Base-by-base conservation (phyloP, 805 yeast species). In the Starmerella kuoi region DNA sequence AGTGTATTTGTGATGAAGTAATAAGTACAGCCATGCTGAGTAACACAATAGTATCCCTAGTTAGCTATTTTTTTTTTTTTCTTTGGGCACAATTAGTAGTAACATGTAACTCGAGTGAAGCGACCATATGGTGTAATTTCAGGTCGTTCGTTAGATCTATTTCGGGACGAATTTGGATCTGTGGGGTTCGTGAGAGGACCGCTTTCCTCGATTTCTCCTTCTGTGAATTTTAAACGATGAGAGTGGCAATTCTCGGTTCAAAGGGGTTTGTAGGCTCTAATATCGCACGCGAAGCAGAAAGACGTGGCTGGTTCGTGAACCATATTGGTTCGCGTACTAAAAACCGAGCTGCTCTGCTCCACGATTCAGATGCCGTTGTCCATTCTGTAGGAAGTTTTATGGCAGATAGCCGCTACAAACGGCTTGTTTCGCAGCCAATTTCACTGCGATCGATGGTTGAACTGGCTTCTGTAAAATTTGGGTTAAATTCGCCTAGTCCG, bases 321-420 rank as follows among this genome's bases (percentile, higher is more conserved):
- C 73, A 93, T 0, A 61, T 83, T n/a, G 73, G 83, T 40, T 51
- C 49, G 9, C 15, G 28, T 4, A 37, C 49, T 9, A 23, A 33
- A 5, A 40, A 37, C 27, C 83, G 83, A 55, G 50, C 55, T 17
- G 58, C 64, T 2, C 59, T 67, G 24, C 55, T 85, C 19, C 46
- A 54, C 27, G 68, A 68, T 28, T 72, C 76, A 1, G 65, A 70
- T 37, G 75, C 80, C 1, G 88, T 86, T 2, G 88, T 87, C 12
- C 95, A 86, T 57, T 72, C 91, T 0, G 66, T 86, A 40, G 97
- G 97, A 0, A 69, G 82, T 3, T 59, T 86, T 5, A 62, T 84
- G 31, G 91, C 81, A 48, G 74, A 80, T 52, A 45, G 52, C 69
- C 65, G 70, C 27, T 87, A 87, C 61, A 87, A 87, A 59, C 61